Evolutionary conservation across 2,329 filamentous ascomycete genomes (phyloP).

Genomic region (Pestalotiopsis sp.): DNA sequence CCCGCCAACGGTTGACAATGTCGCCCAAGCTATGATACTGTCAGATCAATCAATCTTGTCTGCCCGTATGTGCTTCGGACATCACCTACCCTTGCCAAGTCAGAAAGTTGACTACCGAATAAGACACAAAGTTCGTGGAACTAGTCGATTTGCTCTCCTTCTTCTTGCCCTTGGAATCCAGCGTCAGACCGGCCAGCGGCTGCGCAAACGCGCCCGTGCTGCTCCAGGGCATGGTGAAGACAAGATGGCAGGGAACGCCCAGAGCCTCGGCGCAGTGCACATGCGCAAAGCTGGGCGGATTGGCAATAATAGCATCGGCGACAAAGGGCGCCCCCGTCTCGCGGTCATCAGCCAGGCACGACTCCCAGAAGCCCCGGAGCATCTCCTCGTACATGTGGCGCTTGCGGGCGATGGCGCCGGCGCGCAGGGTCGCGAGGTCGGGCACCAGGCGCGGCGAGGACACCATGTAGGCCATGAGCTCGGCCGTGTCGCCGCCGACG

Average conservation of each 20-base stretch:
- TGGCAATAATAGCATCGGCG: constrained; percentile 80
- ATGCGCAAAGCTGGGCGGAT: constrained; percentile 77
- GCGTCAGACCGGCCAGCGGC: constrained; percentile 68
- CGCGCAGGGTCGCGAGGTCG: constrained; percentile 35
- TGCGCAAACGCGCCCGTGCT: constrained; percentile 81
- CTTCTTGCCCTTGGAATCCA: constrained; percentile 44
- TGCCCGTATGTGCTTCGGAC: too few relatives aligned
- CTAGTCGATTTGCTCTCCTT: constrained; percentile 55
- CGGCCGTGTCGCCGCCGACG: constrained; percentile 75
- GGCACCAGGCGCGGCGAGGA: constrained; percentile 42
- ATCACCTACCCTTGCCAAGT: constrained; percentile 72
- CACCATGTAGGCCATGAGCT: constrained; percentile 69
- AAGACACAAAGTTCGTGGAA: constrained; percentile 75
- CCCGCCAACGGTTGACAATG: constrained; percentile 81
- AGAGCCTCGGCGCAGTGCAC: constrained; percentile 76
- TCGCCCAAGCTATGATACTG: constrained; percentile 63
- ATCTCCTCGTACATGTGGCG: constrained; percentile 70
- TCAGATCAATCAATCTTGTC: too few relatives aligned
- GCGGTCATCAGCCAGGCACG: constrained; percentile 72
- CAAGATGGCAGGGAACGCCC: constrained; percentile 77
- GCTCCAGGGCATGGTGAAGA: constrained; percentile 95
- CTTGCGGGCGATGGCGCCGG: constrained; percentile 38
- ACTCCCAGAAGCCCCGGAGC: constrained; percentile 83
- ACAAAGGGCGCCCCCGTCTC: constrained; percentile 66
- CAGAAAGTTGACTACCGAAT: constrained; percentile 81